Evolutionary conservation across 768 basidiomycete species (phyloP).

Genomic region (Gloeophyllum trabeum): DNA sequence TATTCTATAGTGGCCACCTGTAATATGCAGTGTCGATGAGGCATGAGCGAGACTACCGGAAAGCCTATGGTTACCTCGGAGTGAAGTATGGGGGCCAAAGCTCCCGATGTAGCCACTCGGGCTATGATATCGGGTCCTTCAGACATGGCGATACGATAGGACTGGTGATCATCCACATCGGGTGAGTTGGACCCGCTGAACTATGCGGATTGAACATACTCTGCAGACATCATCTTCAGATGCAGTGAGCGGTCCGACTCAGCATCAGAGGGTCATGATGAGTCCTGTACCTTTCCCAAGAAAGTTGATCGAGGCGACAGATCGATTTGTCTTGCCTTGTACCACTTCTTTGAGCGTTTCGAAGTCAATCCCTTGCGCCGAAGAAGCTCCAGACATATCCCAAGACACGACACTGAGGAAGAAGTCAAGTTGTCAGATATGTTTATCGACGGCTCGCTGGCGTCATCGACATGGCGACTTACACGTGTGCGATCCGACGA

Average conservation of each 20-base stretch:
- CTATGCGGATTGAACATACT: too few species aligned
- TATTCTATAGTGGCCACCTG: conserved; percentile 20
- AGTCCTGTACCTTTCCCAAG: too few species aligned
- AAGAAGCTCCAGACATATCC: conserved; percentile 5
- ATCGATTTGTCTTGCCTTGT: conserved; percentile 5
- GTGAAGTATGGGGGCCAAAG: conserved; percentile 8
- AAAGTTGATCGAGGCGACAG: conserved; percentile 12
- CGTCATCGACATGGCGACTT: too few species aligned
- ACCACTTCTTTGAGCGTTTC: conserved; percentile 12
- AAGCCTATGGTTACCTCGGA: conserved; percentile 8
- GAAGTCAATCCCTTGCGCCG: conserved; percentile 8
- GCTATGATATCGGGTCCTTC: conserved; percentile 12
- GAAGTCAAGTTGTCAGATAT: conserved; percentile 2
- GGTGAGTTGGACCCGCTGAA: too few species aligned
- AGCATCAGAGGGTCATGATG: too few species aligned
- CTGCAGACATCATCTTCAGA: too few species aligned
- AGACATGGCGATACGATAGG: conserved; percentile 11
- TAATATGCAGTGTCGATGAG: too few species aligned
- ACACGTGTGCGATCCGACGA: too few species aligned
- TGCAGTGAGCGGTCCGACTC: too few species aligned
- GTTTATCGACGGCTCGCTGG: too few species aligned
- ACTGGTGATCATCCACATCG: conserved; percentile 12
- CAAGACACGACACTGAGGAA: conserved; percentile 4
- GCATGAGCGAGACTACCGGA: too few species aligned
- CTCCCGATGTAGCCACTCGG: conserved; percentile 8